Percentiles rank a stretch among this genome's conserved stretches.
Conservation (phyloP, 352 stramenopile genomes). For the Pythium apleroticum region DNA sequence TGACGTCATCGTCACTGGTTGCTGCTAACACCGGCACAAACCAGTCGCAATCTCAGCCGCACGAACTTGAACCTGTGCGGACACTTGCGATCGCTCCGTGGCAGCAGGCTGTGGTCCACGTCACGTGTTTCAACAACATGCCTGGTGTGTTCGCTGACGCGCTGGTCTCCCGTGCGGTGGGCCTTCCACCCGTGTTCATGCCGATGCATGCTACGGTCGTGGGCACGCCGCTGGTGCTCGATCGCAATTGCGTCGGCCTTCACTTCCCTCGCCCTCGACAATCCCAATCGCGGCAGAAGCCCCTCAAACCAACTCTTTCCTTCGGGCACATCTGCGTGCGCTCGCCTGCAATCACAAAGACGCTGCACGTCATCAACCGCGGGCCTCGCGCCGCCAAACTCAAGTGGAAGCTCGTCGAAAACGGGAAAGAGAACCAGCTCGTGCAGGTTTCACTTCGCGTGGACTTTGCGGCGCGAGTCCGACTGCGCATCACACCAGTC, state of each 20-base stretch:
- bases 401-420: constrained; percentile 58
- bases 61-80: neutral
- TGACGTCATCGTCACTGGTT: constrained; percentile 22
- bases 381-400: constrained; percentile 55
- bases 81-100: constrained; percentile 50
- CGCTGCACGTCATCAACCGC: constrained; percentile 67
- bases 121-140: constrained; percentile 83
- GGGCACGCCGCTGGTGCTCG: constrained; percentile 52
- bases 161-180: constrained; percentile 52
- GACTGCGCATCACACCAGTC: constrained; percentile 43
- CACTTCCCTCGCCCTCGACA: constrained; percentile 23
- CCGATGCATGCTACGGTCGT: constrained; percentile 54
- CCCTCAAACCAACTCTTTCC: constrained; percentile 36
- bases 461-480: constrained; percentile 43
- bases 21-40: neutral
- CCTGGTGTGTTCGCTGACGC: constrained; percentile 64
- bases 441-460: constrained; percentile 58
- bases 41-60: neutral
- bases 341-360: constrained; percentile 39
- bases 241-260: constrained; percentile 69
- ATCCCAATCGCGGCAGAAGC: neutral
- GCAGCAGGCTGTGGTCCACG: constrained; percentile 47
- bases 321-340: constrained; percentile 54
- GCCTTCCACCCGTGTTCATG: constrained; percentile 59
- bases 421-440: constrained; percentile 48